Evolutionary conservation across 2,329 filamentous ascomycete species (phyloP), one percentile per base, ranked within the genome.

Genomic region (Aureobasidium sp.): DNA sequence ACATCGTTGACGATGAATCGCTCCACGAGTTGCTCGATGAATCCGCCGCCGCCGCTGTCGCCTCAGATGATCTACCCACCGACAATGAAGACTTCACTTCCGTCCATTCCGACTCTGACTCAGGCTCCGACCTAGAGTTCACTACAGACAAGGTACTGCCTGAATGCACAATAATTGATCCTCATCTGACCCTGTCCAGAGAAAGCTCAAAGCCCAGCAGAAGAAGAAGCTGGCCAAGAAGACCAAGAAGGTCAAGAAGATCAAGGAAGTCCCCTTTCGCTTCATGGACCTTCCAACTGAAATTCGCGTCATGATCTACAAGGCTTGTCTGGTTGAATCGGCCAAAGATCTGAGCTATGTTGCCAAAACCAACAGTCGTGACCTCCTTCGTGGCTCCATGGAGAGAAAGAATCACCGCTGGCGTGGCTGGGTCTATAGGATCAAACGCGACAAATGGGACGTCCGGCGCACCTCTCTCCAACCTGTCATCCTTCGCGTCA

Each of bases 221-320:
- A 61, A 59, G 56, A 59, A 48, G 44, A 50, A 50, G 44, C 17
- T 5, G 8, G 44, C 36, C 26, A 55, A 27, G 41, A 39, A 37
- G 13, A 24, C 1, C 13, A 41, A 39, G 24, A 37, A 36, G 48
- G 13, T 8, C 43, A 46, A 47, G 50, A 62, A 62, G 50, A 41
- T 39, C 59, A 62, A 56, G 34, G 50, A 60, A 7, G 34, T 60
- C 13, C 46, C 50, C 8, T 62, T 56, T 41, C 43, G n/a, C 7
- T 56, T 62, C 51, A 34, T 62, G 51, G 43, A 48, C 15, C 52
- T 62, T 20, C 60, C 60, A 24, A 26, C 24, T 3, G 60, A 62
- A 29, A 48, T 62, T 7, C 60, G 52, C 29, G 24, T 37, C 51
- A 62, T 62, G 51, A 57, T 62, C n/a, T 62, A 62, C 36, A 51